phyloP scores from a whole-genome alignment of 202 grass and related monocot genomes.

The Carex arenaria region DNA sequence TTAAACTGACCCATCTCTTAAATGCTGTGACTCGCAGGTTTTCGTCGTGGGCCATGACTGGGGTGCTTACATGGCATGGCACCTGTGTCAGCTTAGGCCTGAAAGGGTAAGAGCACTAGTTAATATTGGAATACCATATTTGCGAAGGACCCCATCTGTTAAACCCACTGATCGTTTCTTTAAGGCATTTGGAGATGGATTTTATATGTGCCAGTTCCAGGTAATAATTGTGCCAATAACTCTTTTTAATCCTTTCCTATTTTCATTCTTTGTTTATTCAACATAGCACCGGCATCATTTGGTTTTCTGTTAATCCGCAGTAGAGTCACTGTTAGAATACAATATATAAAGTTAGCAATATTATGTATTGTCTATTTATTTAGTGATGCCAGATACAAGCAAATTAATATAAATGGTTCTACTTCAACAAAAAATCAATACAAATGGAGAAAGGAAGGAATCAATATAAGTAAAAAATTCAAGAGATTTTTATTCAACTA shows the following conservation, averaged over 20 bases:
- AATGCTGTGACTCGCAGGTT: background rate
- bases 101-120: slow-evolving; percentile 39
- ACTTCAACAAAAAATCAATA: no score
- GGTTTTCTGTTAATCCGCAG: background rate
- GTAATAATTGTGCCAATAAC: background rate
- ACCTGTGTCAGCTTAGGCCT: slow-evolving; percentile 38
- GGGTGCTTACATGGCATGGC: slow-evolving; percentile 46
- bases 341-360: background rate
- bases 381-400: background rate
- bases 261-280: background rate
- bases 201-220: slow-evolving; percentile 37
- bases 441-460: background rate
- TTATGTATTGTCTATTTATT: background rate
- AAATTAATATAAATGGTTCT: background rate
- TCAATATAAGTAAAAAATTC: background rate
- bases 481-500: background rate
- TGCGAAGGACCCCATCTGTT: background rate
- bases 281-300: background rate
- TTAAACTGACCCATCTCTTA: background rate
- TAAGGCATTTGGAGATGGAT: slow-evolving; percentile 25
- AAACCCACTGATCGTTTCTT: background rate
- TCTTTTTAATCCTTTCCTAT: background rate
- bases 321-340: background rate
- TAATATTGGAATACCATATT: slow-evolving; percentile 26
- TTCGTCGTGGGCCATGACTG: background rate